These are phyloP conservation scores for Tulasnella calospora DNA, from an alignment of 768 basidiomycete genomes.

Conservation along the genomic window DNA sequence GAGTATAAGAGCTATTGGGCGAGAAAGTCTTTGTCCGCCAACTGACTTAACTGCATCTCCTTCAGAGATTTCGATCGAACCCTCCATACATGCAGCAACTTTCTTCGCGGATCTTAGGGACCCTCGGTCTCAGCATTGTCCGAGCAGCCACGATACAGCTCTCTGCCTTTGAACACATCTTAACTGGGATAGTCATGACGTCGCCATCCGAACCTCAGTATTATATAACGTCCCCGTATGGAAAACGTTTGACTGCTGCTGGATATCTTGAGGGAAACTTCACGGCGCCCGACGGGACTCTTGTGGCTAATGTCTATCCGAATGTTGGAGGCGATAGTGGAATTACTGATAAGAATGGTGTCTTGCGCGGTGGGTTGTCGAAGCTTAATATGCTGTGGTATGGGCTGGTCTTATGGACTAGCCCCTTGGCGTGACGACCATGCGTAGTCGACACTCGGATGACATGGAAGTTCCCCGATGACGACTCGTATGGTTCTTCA, in stretches of 20 bases:
- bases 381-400: neutral
- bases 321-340: slow-evolving; percentile 11
- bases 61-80: neutral
- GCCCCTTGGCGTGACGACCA: neutral
- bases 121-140: neutral
- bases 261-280: slow-evolving; percentile 5
- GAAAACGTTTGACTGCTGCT: slow-evolving; percentile 8
- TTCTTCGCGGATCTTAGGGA: neutral
- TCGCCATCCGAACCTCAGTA: neutral
- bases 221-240: slow-evolving; percentile 12
- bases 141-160: neutral
- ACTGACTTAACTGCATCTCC: neutral
- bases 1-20: neutral
- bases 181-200: neutral
- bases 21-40: neutral
- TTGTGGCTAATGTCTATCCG: neutral
- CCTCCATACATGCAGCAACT: neutral
- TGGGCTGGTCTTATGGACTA: neutral
- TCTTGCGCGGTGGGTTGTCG: neutral
- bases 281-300: neutral
- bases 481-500: neutral
- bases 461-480: slow-evolving; percentile 11
- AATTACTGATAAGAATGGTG: slow-evolving; percentile 6
- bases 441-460: neutral
- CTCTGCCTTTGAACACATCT: neutral